phyloP scores from a whole-genome alignment of 352 stramenopile species.

The Pilasporangium apinafurcum region DNA sequence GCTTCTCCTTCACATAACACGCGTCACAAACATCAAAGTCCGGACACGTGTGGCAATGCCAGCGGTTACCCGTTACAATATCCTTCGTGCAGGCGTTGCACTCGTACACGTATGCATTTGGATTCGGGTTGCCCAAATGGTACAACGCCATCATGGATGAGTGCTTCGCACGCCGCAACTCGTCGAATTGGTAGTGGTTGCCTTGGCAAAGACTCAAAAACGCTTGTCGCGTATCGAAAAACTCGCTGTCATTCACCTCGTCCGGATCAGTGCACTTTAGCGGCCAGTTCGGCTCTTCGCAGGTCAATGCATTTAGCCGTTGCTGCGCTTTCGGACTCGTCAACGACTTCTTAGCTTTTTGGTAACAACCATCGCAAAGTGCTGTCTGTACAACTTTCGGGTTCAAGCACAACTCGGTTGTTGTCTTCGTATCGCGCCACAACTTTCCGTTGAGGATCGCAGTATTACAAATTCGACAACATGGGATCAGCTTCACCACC shows the following conservation, averaged over 20 bases:
- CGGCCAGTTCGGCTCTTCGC: constrained; percentile 50
- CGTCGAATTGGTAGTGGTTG: constrained; percentile 99
- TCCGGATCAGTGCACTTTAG: constrained; percentile 76
- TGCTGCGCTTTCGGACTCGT: constrained; percentile 37
- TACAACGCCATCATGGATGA: constrained; percentile 99
- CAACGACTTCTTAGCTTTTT: constrained; percentile 46
- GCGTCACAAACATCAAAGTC: constrained; percentile 89
- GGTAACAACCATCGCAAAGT: constrained; percentile 78
- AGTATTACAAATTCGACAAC: constrained; percentile 74
- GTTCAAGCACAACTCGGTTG: constrained; percentile 56
- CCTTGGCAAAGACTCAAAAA: constrained; percentile 96
- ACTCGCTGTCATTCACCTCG: constrained; percentile 85
- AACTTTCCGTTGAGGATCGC: constrained; percentile 59
- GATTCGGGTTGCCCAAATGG: constrained; percentile 95
- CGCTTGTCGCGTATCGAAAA: constrained; percentile 95
- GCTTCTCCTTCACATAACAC: constrained; percentile 82
- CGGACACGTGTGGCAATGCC: constrained; percentile 84
- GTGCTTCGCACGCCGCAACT: constrained; percentile 97
- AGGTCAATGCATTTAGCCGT: constrained; percentile 42
- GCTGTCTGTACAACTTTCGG: constrained; percentile 62
- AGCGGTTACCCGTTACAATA: constrained; percentile 81
- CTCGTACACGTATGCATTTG: constrained; percentile 84
- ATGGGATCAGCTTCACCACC: constrained; percentile 83
- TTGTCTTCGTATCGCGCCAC: constrained; percentile 57
- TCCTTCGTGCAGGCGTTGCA: constrained; percentile 82